Evolutionary conservation across 2,329 filamentous ascomycete genomes (phyloP).

Genomic region (Microsporum audouinii): DNA sequence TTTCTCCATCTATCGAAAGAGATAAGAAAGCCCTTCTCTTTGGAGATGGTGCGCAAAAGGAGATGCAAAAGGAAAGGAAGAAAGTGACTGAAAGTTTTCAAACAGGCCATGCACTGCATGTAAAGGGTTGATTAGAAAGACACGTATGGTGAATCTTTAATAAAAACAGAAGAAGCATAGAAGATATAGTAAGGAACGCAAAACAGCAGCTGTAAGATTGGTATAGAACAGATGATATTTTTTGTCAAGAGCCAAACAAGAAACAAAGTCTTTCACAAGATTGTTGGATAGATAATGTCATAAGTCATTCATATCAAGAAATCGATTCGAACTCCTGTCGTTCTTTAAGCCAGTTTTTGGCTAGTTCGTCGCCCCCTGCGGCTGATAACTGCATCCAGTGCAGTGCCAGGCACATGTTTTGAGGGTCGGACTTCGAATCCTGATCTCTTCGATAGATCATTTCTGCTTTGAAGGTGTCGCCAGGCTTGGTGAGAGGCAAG

Average conservation of each 20-base stretch:
- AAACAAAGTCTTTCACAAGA: conserved; percentile 6
- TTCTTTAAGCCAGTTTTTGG: conserved; percentile 70
- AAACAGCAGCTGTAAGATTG: conserved; percentile 13
- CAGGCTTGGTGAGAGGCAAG: conserved; percentile 68
- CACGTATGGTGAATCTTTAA: neutral
- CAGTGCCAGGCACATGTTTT: conserved; percentile 83
- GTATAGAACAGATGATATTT: conserved; percentile 18
- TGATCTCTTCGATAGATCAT: conserved; percentile 58
- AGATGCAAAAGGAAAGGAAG: neutral
- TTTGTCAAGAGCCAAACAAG: conserved; percentile 7
- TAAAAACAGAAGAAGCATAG: conserved; percentile 1
- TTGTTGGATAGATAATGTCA: neutral
- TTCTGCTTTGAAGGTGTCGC: conserved; percentile 81
- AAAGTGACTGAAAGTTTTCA: neutral
- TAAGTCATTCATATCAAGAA: conserved; percentile 28
- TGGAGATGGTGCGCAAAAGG: neutral
- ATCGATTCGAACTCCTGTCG: conserved; percentile 51
- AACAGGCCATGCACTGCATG: neutral
- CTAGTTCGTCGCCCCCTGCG: conserved; percentile 73
- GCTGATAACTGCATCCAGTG: conserved; percentile 95
- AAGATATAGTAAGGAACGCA: conserved; percentile 4
- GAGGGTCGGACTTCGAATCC: conserved; percentile 63
- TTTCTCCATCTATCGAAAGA: neutral
- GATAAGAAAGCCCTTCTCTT: neutral
- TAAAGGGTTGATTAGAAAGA: conserved; percentile 3